Conservation (phyloP, 2,329 filamentous ascomycete genomes). For the Coniochaeta ligniaria region DNA sequence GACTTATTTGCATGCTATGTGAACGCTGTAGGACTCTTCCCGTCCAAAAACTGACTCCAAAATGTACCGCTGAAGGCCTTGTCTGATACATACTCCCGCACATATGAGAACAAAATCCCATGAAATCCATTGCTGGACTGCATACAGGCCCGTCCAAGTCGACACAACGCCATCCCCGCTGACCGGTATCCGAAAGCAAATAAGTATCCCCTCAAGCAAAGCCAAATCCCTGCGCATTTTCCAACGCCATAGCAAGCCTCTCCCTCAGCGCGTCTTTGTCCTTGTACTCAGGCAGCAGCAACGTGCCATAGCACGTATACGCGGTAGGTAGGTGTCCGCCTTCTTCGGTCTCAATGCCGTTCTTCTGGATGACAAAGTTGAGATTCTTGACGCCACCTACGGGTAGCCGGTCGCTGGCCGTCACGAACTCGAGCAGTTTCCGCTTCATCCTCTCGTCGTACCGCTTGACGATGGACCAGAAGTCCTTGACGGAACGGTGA, state of each 20-base stretch:
- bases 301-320: conserved; percentile 86
- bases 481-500: conserved; percentile 65
- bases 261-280: conserved; percentile 61
- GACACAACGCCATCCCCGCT: neutral
- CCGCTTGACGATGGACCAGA: conserved; percentile 72
- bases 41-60: neutral
- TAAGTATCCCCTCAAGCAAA: conserved; percentile 46
- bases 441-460: conserved; percentile 65
- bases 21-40: neutral
- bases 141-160: neutral
- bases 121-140: neutral
- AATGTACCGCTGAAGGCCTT: neutral
- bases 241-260: conserved; percentile 76
- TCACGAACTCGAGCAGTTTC: conserved; percentile 86
- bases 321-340: conserved; percentile 68
- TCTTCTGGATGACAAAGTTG: conserved; percentile 76
- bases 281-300: conserved; percentile 78
- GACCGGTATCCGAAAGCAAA: neutral
- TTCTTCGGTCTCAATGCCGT: conserved; percentile 53
- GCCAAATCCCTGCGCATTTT: conserved; percentile 86
- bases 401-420: conserved; percentile 82
- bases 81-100: neutral
- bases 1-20: neutral
- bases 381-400: conserved; percentile 78
- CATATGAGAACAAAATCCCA: neutral